Base-by-base conservation (phyloP, 805 yeast species). In the Jamesozyma hellenica region DNA sequence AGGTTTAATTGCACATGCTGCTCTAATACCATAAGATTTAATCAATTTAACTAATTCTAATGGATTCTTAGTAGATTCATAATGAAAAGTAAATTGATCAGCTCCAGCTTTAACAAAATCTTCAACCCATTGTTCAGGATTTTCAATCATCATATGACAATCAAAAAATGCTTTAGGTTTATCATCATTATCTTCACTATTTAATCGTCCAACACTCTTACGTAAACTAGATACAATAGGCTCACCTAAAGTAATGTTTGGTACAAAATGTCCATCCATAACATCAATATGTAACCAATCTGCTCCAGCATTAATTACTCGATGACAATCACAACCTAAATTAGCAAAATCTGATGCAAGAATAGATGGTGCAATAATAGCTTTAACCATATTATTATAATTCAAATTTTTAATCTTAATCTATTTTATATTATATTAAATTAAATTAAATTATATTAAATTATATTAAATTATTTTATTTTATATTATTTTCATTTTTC, bases 191-290 rank as follows among this genome's bases (percentile, higher is more conserved):
- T 70, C 70, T 33, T 55, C 62, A 21, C n/a, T n/a, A n/a, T n/a
- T n/a, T 15, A 72, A 71, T 55, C 79, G 70, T 38, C 97, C 95
- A 34, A 87, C 74, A 27, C 77, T 75, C 46, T 77, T 72, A 53
- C 96, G 76, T 56, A 88, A 72, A 27, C 84, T 75, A 41, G 77
- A 65, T 36, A 88, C 87, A 40, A 90, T 75, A 41, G 95, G 95
- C 28, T 94, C 86, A 19, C 99, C 99, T 54, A 92, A 69, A 1
- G 96, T 80, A 49, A 92, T 81, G 66, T 92, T 92, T 49, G 98
- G 98, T 36, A 92, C 99, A 59, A 92, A 92, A 64, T 90, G 88
- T 36, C 98, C 98, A 60, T 92, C 99, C 99, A 92, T 92, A 36
- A 92, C 90, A 63, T 92, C 99, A 39, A 92, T 77, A 63, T 92